Evolutionary conservation across 257 asterid species (phyloP).

Genomic region (Perilla frutescens): DNA sequence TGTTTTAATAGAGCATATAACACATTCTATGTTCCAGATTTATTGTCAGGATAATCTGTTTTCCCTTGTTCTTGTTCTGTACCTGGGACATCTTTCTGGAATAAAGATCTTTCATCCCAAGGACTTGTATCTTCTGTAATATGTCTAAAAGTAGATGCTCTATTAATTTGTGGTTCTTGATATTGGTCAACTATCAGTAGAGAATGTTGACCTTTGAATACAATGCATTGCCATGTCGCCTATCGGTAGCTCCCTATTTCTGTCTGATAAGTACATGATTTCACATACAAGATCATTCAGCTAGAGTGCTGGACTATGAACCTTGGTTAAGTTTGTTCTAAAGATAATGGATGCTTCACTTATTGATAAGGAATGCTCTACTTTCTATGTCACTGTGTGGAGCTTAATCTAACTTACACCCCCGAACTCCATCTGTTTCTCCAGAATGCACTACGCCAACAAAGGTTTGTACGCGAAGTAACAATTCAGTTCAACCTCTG

Average conservation of each 20-base stretch:
- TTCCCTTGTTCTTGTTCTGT: constrained; percentile 17
- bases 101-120: not conserved
- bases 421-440: constrained; percentile 6
- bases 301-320: not conserved
- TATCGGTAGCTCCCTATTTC: not conserved
- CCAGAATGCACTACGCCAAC: constrained; percentile 92
- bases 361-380: constrained; percentile 20
- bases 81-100: not conserved
- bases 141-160: too few relatives aligned
- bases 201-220: not conserved
- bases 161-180: not conserved
- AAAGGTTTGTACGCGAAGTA: constrained; percentile 93
- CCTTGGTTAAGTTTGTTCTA: constrained; percentile 6
- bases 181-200: not conserved
- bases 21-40: not conserved
- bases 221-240: not conserved
- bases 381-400: constrained; percentile 24
- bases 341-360: constrained; percentile 25
- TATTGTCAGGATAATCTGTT: constrained; percentile 19
- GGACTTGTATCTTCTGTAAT: not conserved
- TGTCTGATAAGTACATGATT: not conserved
- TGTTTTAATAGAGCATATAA: constrained; percentile 7
- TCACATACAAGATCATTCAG: constrained; percentile 17
- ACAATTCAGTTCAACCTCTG: constrained; percentile 89
- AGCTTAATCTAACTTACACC: constrained; percentile 27